Evolutionary conservation across 31 red algal genomes (phyloP).

Genomic region (Porphyra umbilicalis): DNA sequence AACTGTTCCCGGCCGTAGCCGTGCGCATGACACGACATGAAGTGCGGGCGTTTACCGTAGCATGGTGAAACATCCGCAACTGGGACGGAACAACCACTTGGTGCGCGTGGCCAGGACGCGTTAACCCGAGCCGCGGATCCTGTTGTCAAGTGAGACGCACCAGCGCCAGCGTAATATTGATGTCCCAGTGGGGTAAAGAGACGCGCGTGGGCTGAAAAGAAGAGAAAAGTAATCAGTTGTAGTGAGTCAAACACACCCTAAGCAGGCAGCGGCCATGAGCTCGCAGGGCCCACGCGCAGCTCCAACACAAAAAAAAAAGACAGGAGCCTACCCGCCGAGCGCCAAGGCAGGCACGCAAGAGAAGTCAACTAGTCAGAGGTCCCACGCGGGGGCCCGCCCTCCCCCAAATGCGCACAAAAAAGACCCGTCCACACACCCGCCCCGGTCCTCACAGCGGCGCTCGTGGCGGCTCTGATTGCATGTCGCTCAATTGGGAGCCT

Average conservation of each 20-base stretch:
- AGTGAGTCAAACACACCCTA: background rate
- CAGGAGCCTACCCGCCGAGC: no score
- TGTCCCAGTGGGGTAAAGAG: no score
- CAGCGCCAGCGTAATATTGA: no score
- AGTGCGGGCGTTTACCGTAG: no score
- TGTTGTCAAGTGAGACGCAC: no score
- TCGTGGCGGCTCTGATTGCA: background rate
- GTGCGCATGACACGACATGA: no score
- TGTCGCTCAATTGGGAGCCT: background rate
- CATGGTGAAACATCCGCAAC: no score
- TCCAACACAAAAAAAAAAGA: background rate
- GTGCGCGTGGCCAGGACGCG: no score
- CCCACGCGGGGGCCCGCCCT: background rate
- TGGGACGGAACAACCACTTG: no score
- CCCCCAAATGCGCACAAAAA: background rate
- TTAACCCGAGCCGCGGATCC: no score
- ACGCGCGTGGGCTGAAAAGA: no score
- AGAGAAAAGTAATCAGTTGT: background rate
- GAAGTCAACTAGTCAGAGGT: background rate
- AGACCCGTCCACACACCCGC: background rate
- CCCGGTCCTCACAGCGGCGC: background rate
- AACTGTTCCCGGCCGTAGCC: no score
- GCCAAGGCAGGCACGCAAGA: background rate
- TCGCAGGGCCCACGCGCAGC: background rate
- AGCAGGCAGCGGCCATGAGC: background rate